Conservation (phyloP, 345 rosid genomes). For the Fremontodendron californicum region DNA sequence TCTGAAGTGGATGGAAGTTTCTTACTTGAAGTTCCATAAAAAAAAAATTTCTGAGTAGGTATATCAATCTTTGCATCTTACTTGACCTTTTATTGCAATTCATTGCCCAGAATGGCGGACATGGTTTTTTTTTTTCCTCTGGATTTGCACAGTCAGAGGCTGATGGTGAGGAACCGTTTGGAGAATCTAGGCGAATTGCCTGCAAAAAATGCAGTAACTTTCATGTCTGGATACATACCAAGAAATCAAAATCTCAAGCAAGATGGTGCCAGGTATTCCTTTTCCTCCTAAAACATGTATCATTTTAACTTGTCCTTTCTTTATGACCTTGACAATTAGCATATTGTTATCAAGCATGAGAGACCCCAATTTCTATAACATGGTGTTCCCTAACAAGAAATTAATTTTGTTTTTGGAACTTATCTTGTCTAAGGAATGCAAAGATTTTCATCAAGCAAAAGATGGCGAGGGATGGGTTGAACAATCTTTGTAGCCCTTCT, state of each 20-base stretch:
- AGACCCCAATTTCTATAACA: constrained; percentile 10
- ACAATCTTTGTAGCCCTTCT: constrained; percentile 73
- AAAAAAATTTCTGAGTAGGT: not conserved
- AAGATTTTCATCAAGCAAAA: constrained; percentile 88
- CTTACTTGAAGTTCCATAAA: not conserved
- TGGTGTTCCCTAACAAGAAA: constrained; percentile 2
- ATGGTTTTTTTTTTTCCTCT: constrained; percentile 50
- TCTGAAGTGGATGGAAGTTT: not conserved
- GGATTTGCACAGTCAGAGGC: constrained; percentile 56
- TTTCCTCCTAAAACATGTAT: constrained; percentile 2
- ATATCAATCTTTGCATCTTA: constrained; percentile 6
- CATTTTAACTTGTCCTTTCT: not conserved
- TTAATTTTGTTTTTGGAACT: constrained; percentile 10
- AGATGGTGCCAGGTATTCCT: constrained; percentile 97
- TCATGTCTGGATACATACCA: constrained; percentile 77
- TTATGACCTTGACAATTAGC: not conserved
- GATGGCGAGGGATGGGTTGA: constrained; percentile 99
- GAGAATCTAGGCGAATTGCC: constrained; percentile 80
- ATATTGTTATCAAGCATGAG: constrained; percentile 8
- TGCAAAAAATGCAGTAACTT: constrained; percentile 78
- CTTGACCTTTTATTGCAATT: constrained; percentile 20
- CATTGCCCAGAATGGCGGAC: constrained; percentile 49
- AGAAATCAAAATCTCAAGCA: constrained; percentile 78
- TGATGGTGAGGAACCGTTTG: constrained; percentile 53
- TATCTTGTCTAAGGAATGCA: constrained; percentile 62